Base-by-base conservation (phyloP, 78 protist species). In the Isochrysis galbana region DNA sequence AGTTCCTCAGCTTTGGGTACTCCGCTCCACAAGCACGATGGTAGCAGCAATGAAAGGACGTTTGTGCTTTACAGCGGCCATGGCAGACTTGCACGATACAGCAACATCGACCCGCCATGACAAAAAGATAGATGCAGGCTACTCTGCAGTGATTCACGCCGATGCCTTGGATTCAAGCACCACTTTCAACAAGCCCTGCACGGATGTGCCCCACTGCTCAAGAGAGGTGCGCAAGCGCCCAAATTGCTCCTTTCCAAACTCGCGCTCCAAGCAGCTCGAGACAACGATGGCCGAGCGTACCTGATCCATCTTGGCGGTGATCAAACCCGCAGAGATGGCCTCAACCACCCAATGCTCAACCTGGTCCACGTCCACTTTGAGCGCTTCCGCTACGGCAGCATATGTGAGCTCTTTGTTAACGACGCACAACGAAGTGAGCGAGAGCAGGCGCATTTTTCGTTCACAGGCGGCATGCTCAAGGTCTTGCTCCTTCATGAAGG, bases 361-460 rank as follows among this genome's bases (percentile, higher is more conserved):
- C 29, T 82, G 42, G 36, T 14, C 61, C 41, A 5, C 88, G 67
- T 23, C 5, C 36, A 61, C 74, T 23, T 32, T 7, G 74, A 61
- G 74, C 74, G 74, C 74, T 1, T 3, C 82, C 17, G 84, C 84
- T 41, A 82, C 32, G n/a, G 29, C 88, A 34, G 1, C 41, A 42
- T 82, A 82, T 1, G 67, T 5, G 39, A 82, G 67, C 88, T 82
- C 88, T 61, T 82, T 82, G 42, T 46, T 5, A n/a, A 1, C 61
- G 39, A 11, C n/a, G 36, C 67, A 3, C 42, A 82, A 61, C 34
- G 67, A 45, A 61, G 19, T 42, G 67, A 82, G 26, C 19, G 88
- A 14, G 67, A 82, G 61, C 67, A 82, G 88, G 21, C 88, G 88
- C 88, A 46, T 82, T 61, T 82, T 82, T 19, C 61, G 51, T 19